A percentile compares a stretch with the other conserved stretches of the same genome.
These are phyloP conservation scores for Suhomyces yuchorum DNA, from an alignment of 1,139 yeast genomes.

Conservation along the genomic window DNA sequence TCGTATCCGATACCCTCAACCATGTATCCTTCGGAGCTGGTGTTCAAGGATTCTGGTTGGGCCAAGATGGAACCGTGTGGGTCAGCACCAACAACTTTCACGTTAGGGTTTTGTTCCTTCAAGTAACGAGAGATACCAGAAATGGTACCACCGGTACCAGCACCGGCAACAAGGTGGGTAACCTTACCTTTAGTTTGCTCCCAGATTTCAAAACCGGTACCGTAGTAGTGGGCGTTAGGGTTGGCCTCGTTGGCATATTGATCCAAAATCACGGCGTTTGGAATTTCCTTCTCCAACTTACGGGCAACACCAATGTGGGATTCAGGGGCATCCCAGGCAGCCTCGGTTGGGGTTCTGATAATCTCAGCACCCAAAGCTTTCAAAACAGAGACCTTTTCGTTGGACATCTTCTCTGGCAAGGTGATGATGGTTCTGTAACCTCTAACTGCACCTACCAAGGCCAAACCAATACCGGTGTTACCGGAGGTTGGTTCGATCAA, in stretches of 20 bases:
- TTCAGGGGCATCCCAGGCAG: conserved; percentile 93
- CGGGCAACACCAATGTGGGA: conserved; percentile 89
- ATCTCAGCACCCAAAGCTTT: conserved; percentile 91
- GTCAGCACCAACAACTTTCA: conserved; percentile 77
- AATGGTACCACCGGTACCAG: conserved; percentile 88
- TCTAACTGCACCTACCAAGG: conserved; percentile 81
- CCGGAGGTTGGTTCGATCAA: conserved; percentile 90
- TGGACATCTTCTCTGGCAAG: conserved; percentile 90
- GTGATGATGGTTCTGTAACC: conserved; percentile 90
- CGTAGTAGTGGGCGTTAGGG: conserved; percentile 82
- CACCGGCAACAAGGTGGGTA: conserved; percentile 83
- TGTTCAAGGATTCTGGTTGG: conserved; percentile 72
- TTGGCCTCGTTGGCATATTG: conserved; percentile 80
- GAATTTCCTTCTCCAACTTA: conserved; percentile 79
- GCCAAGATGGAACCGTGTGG: conserved; percentile 89
- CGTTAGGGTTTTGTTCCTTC: conserved; percentile 67
- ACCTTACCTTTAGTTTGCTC: conserved; percentile 75
- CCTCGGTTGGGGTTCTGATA: conserved; percentile 89
- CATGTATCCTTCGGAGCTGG: conserved; percentile 61
- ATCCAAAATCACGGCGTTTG: conserved; percentile 82
- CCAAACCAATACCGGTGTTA: conserved; percentile 87
- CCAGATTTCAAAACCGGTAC: conserved; percentile 88
- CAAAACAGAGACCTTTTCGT: conserved; percentile 84
- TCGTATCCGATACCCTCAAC: conserved; percentile 95
- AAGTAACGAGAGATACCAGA: conserved; percentile 77